Evolutionary conservation across 176 grass and related monocot genomes (phyloP).

Genomic region (Thinopyrum elongatum): DNA sequence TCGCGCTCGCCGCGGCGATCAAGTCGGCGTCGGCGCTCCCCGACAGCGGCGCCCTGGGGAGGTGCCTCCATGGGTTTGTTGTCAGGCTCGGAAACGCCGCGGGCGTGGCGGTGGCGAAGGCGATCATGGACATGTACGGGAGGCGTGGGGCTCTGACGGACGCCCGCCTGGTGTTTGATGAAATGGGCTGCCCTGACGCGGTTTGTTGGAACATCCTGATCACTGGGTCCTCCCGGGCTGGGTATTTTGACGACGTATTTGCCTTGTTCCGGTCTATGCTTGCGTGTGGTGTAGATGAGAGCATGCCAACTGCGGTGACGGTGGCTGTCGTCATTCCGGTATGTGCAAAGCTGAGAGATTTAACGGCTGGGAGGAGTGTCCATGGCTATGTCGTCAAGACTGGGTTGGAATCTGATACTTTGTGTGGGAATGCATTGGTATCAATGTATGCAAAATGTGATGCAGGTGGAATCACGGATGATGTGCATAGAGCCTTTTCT

Average conservation of each 20-base stretch:
- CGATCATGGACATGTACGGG: constrained; percentile 60
- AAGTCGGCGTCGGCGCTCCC: constrained; percentile 38
- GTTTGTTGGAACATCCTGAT: constrained; percentile 71
- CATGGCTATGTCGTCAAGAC: constrained; percentile 46
- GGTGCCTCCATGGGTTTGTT: constrained; percentile 53
- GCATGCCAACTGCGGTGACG: constrained; percentile 47
- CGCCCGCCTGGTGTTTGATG: constrained; percentile 48
- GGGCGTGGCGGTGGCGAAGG: constrained; percentile 46
- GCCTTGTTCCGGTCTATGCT: constrained; percentile 50
- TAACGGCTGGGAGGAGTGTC: constrained; percentile 33
- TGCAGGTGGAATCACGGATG: constrained; percentile 14
- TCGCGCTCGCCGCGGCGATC: constrained; percentile 52
- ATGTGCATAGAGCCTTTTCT: constrained; percentile 39
- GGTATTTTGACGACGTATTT: constrained; percentile 19
- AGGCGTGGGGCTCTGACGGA: constrained; percentile 28
- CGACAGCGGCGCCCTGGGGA: not conserved
- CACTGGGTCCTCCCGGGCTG: constrained; percentile 38
- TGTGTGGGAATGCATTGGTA: constrained; percentile 58
- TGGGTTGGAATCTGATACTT: constrained; percentile 49
- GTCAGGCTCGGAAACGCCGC: constrained; percentile 36
- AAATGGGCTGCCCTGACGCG: constrained; percentile 45
- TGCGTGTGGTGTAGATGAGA: not conserved
- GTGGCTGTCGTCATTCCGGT: constrained; percentile 53
- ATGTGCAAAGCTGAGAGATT: constrained; percentile 36
- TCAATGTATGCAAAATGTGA: constrained; percentile 69